Evolutionary conservation across 495 filamentous ascomycete species (phyloP).

Genomic region (Cladorrhinum samala): DNA sequence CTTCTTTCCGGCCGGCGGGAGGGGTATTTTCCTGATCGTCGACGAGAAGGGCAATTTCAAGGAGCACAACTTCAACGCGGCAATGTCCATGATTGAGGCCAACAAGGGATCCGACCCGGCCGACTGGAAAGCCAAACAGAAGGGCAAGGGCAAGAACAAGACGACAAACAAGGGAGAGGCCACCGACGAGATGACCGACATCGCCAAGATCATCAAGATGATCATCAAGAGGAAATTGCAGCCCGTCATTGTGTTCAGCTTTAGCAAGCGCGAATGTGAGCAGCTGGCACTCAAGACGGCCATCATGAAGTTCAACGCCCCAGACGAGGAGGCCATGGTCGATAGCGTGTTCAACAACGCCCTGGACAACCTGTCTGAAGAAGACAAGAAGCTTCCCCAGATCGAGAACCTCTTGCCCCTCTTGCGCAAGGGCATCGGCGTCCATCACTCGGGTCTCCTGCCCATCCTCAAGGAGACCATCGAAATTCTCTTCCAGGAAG

Average conservation of each 20-base stretch:
- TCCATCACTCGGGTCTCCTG: conserved; percentile 92
- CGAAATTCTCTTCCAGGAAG: conserved; percentile 97
- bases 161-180: conserved; percentile 78
- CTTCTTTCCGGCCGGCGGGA: conserved; percentile 89
- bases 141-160: conserved; percentile 86
- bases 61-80: conserved; percentile 93
- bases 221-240: conserved; percentile 95
- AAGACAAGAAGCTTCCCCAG: conserved; percentile 80
- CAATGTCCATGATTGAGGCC: conserved; percentile 83
- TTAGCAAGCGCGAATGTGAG: conserved; percentile 96
- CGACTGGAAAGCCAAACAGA: conserved; percentile 69
- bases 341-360: conserved; percentile 88
- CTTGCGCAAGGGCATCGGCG: conserved; percentile 84
- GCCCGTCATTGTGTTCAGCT: conserved; percentile 97
- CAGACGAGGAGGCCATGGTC: conserved; percentile 94
- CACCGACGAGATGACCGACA: conserved; percentile 61
- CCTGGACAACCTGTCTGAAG: conserved; percentile 80
- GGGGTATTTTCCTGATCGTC: conserved; percentile 90
- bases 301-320: conserved; percentile 87
- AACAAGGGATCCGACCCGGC: conserved; percentile 79
- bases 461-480: conserved; percentile 98
- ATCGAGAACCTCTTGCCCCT: conserved; percentile 88
- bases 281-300: conserved; percentile 76
- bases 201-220: conserved; percentile 97
- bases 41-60: conserved; percentile 94